Evolutionary conservation across 352 stramenopile genomes (phyloP).

Genomic region (Phytophthora litchii): DNA sequence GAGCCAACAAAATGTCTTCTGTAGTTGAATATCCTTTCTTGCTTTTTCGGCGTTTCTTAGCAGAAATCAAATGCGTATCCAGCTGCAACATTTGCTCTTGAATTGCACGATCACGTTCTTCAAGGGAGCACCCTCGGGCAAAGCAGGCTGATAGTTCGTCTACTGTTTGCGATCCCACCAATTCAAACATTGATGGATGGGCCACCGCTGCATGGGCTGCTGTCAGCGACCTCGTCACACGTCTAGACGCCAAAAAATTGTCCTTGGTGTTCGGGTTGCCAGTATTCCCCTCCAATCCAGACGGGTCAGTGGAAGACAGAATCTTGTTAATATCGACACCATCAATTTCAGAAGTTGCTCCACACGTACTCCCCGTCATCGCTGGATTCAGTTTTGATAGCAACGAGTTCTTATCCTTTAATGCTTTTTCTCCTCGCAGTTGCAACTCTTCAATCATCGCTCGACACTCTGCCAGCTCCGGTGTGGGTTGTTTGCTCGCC

Average conservation of each 20-base stretch:
- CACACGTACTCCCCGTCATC: conserved; percentile 8
- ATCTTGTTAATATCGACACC: conserved; percentile 2
- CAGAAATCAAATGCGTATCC: conserved; percentile 69
- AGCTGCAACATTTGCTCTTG: conserved; percentile 71
- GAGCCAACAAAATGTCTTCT: conserved; percentile 72
- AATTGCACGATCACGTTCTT: conserved; percentile 58
- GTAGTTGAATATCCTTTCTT: conserved; percentile 58
- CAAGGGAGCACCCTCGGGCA: conserved; percentile 44
- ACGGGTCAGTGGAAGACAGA: conserved; percentile 2
- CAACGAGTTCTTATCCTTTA: conserved; percentile 67
- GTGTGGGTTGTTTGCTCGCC: conserved; percentile 14
- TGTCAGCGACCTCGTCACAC: conserved; percentile 80
- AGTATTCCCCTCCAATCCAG: conserved; percentile 6
- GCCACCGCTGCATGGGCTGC: conserved; percentile 78
- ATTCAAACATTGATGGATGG: conserved; percentile 88
- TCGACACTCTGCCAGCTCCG: conserved; percentile 42
- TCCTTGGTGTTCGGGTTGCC: conserved; percentile 12
- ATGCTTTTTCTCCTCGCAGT: conserved; percentile 60
- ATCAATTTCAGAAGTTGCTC: conserved; percentile 10
- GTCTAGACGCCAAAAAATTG: conserved; percentile 45
- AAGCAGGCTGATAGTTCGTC: conserved; percentile 61
- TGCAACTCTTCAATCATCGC: conserved; percentile 76
- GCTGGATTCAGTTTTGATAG: conserved; percentile 63
- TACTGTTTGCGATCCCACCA: conserved; percentile 69
- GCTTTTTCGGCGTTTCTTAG: conserved; percentile 45